Evolutionary conservation across 129 eudicot genomes (phyloP).

Genomic region (Pulicaria dysenterica): DNA sequence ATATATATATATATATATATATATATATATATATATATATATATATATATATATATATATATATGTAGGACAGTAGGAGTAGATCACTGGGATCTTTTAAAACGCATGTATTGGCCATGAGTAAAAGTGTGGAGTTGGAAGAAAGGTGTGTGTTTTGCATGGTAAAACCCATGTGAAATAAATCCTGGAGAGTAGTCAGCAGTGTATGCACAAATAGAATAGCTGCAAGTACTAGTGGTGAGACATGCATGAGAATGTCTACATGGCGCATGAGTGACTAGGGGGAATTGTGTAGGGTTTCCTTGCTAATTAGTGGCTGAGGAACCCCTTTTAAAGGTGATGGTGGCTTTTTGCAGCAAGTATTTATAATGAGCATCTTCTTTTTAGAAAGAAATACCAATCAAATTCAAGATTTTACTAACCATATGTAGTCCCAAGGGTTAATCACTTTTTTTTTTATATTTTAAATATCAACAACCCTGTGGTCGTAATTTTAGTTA

Average conservation of each 20-base stretch:
- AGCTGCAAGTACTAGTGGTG: background rate
- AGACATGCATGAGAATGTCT: background rate
- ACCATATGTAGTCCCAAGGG: too few relatives aligned
- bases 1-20: conserved; percentile 32
- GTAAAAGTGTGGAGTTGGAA: conserved; percentile 35
- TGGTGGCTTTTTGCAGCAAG: too few relatives aligned
- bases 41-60: conserved; percentile 31
- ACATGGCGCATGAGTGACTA: background rate
- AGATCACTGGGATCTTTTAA: background rate
- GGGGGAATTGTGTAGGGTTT: conserved; percentile 2
- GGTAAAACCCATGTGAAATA: conserved; percentile 2
- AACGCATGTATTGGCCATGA: conserved; percentile 3
- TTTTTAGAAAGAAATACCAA: background rate
- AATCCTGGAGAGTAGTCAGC: conserved; percentile 5
- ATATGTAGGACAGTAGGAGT: background rate
- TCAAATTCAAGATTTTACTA: too few relatives aligned
- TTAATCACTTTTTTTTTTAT: too few relatives aligned
- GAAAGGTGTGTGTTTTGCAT: conserved; percentile 24
- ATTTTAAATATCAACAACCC: too few relatives aligned
- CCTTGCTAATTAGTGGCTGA: background rate
- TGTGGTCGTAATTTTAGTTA: too few relatives aligned
- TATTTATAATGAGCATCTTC: conserved; percentile 1
- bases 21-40: conserved; percentile 29
- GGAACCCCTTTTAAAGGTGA: background rate
- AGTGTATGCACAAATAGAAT: background rate